These are phyloP conservation scores for Paulownia fortunei DNA, from an alignment of 257 asterid genomes.

Conservation along the genomic window DNA sequence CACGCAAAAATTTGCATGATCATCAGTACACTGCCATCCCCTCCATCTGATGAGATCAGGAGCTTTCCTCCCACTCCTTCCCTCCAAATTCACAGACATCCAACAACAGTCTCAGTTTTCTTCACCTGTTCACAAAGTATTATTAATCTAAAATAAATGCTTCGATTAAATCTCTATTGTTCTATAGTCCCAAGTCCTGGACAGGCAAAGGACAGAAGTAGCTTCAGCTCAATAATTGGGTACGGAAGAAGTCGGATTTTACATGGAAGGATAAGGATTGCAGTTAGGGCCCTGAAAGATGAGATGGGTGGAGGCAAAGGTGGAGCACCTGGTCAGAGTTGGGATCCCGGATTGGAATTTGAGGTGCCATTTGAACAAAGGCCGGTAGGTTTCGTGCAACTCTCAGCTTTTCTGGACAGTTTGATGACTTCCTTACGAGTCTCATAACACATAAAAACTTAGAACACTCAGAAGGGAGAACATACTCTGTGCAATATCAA, in stretches of 20 bases:
- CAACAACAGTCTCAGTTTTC: neutral
- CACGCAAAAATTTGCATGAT: slow-evolving; percentile 55
- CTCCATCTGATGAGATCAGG: slow-evolving; percentile 5
- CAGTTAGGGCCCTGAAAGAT: slow-evolving; percentile 69
- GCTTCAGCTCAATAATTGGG: slow-evolving; percentile 41
- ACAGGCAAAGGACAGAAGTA: slow-evolving; percentile 32
- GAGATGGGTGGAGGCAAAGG: slow-evolving; percentile 60
- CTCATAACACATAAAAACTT: no score
- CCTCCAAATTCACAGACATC: slow-evolving; percentile 28
- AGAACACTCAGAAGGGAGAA: no score
- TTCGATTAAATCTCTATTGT: slow-evolving; percentile 48
- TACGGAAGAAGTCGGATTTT: slow-evolving; percentile 31
- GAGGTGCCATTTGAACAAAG: slow-evolving; percentile 91
- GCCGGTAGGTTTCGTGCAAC: slow-evolving; percentile 55
- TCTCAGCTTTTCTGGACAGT: no score
- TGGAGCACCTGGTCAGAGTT: slow-evolving; percentile 69
- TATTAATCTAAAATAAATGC: slow-evolving; percentile 37
- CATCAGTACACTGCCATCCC: neutral
- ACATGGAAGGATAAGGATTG: slow-evolving; percentile 41
- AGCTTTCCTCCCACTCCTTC: slow-evolving; percentile 5
- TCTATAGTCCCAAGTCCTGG: slow-evolving; percentile 44
- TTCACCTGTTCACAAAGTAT: neutral
- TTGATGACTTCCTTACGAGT: no score
- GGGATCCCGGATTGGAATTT: slow-evolving; percentile 88
- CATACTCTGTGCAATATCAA: neutral